Evolutionary conservation across 331 rosid genomes (phyloP).

Genomic region (Cydonia oblonga): DNA sequence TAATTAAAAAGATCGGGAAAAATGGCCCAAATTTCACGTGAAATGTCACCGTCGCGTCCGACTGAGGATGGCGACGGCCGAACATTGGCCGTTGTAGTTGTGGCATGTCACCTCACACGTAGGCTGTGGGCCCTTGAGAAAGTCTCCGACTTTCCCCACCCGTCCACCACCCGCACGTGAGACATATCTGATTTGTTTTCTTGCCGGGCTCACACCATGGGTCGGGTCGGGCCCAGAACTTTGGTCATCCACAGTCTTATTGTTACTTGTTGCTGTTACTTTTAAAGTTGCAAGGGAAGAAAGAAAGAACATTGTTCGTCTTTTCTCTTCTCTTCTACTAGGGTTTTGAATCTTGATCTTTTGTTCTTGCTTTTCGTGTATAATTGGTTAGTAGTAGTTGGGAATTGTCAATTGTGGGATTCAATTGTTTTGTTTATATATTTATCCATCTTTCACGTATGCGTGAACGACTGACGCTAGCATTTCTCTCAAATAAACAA

Average conservation of each 20-base stretch:
- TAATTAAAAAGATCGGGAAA: not conserved
- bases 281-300: not conserved
- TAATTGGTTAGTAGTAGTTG: not conserved
- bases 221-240: slow-evolving; percentile 11
- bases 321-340: not conserved
- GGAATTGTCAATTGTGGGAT: not conserved
- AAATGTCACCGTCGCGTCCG: slow-evolving; percentile 13
- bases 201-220: slow-evolving; percentile 26
- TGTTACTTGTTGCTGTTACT: too few relatives aligned
- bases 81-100: not conserved
- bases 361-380: not conserved
- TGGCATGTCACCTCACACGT: slow-evolving; percentile 35
- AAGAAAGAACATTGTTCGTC: not conserved
- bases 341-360: not conserved
- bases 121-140: slow-evolving; percentile 19
- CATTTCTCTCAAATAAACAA: not conserved
- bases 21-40: slow-evolving; percentile 46
- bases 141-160: not conserved
- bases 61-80: slow-evolving; percentile 25
- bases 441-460: not conserved
- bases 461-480: not conserved
- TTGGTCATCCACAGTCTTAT: slow-evolving; percentile 6
- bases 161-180: slow-evolving; percentile 44
- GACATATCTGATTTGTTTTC: slow-evolving; percentile 18
- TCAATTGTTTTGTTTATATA: not conserved